Evolutionary conservation across 1,284 basidiomycete genomes (phyloP).

Genomic region (Ceratorhiza oryzae-sativae): DNA sequence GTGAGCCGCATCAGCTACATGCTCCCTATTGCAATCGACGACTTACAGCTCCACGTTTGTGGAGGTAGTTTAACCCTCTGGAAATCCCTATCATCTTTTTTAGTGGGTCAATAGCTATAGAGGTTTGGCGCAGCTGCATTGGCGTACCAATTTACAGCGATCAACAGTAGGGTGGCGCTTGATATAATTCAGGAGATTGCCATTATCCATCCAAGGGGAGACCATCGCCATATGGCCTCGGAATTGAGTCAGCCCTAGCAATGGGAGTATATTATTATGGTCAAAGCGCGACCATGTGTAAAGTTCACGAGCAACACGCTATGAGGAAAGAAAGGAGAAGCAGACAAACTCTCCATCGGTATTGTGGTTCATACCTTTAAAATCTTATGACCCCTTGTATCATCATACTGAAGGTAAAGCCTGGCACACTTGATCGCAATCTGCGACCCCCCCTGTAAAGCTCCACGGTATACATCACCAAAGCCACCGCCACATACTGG

Average conservation of each 20-base stretch:
- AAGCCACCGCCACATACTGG: not conserved
- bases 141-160: not conserved
- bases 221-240: conserved; percentile 29
- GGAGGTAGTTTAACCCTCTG: not conserved
- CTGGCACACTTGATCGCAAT: not conserved
- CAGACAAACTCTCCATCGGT: not conserved
- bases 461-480: not conserved
- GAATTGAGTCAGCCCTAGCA: not conserved
- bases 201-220: conserved; percentile 23
- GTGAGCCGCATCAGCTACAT: not conserved
- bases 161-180: not conserved
- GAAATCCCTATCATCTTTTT: not conserved
- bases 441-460: not conserved
- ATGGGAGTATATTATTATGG: not conserved
- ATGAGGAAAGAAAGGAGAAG: not conserved
- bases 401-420: not conserved
- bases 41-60: not conserved
- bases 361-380: not conserved
- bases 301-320: not conserved
- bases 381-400: not conserved
- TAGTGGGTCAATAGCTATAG: too few species aligned
- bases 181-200: not conserved
- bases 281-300: not conserved
- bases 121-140: too few species aligned
- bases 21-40: not conserved